phyloP scores from a whole-genome alignment of 305 asterid species.

The Fraxinus floribunda region DNA sequence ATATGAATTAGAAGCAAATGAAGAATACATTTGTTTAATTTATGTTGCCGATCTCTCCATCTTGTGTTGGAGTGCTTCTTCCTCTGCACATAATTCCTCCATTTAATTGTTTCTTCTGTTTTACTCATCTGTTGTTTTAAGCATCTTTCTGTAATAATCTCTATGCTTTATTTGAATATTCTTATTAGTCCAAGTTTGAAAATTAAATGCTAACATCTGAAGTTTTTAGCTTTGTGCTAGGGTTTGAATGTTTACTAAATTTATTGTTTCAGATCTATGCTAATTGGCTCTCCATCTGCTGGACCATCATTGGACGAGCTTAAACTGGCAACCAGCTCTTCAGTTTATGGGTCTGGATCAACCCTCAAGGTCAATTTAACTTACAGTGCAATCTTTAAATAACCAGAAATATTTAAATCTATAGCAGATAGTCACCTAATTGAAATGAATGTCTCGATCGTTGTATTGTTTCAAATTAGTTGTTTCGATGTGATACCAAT shows the following conservation, averaged over 20 bases:
- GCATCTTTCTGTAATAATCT: background rate
- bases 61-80: background rate
- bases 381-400: slow-evolving; percentile 6
- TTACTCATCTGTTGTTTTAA: background rate
- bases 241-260: slow-evolving; percentile 6
- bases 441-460: background rate
- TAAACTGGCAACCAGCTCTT: slow-evolving; percentile 38
- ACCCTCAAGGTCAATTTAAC: slow-evolving; percentile 57
- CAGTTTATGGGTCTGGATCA: slow-evolving; percentile 41
- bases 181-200: background rate
- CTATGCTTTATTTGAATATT: background rate
- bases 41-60: background rate
- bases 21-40: background rate
- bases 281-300: slow-evolving; percentile 45
- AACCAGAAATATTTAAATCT: background rate
- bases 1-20: background rate
- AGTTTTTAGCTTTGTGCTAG: background rate
- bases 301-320: slow-evolving; percentile 47
- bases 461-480: background rate
- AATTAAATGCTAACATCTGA: background rate
- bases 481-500: background rate
- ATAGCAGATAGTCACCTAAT: background rate
- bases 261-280: slow-evolving; percentile 55
- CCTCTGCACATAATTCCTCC: background rate
- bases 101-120: background rate